Conservation (phyloP, 2,329 filamentous ascomycete species). For the Ceratocystis harringtonii region DNA sequence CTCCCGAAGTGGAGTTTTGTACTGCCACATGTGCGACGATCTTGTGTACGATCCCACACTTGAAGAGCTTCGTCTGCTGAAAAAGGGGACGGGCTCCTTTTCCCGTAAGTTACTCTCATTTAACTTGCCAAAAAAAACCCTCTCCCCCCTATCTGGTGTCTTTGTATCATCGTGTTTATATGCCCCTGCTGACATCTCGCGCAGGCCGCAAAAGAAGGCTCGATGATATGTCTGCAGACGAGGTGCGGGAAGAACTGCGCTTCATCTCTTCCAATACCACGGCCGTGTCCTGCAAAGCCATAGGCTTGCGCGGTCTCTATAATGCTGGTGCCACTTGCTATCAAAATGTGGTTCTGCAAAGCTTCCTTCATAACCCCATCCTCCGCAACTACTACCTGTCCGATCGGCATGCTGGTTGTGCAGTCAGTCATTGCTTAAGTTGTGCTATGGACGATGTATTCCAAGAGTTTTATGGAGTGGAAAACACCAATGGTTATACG, state of each 20-base stretch:
- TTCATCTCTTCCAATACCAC: constrained; percentile 68
- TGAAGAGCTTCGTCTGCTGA: constrained; percentile 57
- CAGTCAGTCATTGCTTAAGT: constrained; percentile 45
- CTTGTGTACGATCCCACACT: constrained; percentile 71
- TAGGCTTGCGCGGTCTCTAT: constrained; percentile 80
- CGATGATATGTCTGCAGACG: constrained; percentile 52
- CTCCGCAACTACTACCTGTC: constrained; percentile 84
- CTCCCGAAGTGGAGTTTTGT: constrained; percentile 57
- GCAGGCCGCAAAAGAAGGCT: constrained; percentile 58
- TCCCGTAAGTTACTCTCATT: constrained; percentile 36
- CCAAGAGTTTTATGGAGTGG: constrained; percentile 53
- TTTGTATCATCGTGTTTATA: too few relatives aligned
- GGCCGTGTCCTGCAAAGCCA: constrained; percentile 67
- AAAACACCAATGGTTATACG: constrained; percentile 78
- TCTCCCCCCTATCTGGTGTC: too few relatives aligned
- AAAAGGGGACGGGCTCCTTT: constrained; percentile 51
- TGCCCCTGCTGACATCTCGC: too few relatives aligned
- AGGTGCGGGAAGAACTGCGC: constrained; percentile 54
- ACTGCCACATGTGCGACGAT: constrained; percentile 70
- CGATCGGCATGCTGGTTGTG: constrained; percentile 71
- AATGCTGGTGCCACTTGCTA: constrained; percentile 99
- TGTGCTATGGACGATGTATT: constrained; percentile 62
- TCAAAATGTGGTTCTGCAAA: constrained; percentile 90
- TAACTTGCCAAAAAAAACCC: not conserved
- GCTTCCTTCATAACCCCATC: constrained; percentile 82